A percentile compares a stretch with the other conserved stretches of the same genome.
These are phyloP conservation scores for Phytophthora meadii DNA, from an alignment of 352 stramenopile species.

Conservation along the genomic window DNA sequence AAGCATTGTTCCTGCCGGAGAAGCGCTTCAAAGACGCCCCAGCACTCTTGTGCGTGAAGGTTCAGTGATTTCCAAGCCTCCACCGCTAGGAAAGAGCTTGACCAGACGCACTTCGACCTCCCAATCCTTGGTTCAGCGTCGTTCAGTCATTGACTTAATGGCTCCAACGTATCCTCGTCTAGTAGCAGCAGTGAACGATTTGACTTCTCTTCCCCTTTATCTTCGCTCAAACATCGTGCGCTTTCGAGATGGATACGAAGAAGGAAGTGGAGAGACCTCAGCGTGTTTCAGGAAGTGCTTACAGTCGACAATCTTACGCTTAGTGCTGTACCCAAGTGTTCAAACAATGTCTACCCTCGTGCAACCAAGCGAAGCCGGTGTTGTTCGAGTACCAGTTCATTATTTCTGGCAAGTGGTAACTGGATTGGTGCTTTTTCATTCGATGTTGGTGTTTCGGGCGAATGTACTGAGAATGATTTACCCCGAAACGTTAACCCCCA, in stretches of 20 bases:
- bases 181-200: constrained; percentile 31
- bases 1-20: no score
- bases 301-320: constrained; percentile 45
- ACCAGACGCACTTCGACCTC: no score
- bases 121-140: constrained; percentile 31
- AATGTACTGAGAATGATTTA: constrained; percentile 21
- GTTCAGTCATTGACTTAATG: constrained; percentile 34
- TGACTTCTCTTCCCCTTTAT: constrained; percentile 28
- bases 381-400: background rate
- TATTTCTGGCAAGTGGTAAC: constrained; percentile 43
- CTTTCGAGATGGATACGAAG: constrained; percentile 33
- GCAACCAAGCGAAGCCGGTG: constrained; percentile 23
- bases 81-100: no score
- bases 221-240: constrained; percentile 40
- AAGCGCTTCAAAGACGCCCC: no score
- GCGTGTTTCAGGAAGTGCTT: constrained; percentile 48
- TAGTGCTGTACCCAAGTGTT: constrained; percentile 39
- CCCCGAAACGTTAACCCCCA: constrained; percentile 9
- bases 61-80: no score
- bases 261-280: background rate
- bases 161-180: constrained; percentile 42
- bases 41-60: no score
- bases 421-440: constrained; percentile 54
- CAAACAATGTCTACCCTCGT: constrained; percentile 23
- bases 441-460: constrained; percentile 32